Conservation (phyloP, 169 alveolate genomes). For the Plasmodium gallinaceum region DNA sequence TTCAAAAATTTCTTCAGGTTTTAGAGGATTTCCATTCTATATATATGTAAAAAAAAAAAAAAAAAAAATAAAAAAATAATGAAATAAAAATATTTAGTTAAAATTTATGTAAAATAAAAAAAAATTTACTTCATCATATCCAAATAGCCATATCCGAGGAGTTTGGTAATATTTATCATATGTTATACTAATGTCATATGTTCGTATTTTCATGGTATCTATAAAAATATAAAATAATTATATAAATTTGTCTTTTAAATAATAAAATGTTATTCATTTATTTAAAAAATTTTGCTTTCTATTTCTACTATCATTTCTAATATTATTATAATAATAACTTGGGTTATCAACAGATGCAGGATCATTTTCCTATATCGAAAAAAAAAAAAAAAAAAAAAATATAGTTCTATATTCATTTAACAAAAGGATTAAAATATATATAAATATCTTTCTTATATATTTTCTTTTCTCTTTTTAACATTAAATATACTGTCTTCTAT, state of each 20-base stretch:
- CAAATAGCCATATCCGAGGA: slow-evolving; percentile 93
- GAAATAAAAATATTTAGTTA: not conserved
- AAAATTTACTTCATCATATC: slow-evolving; percentile 83
- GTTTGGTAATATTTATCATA: slow-evolving; percentile 85
- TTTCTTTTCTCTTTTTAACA: slow-evolving; percentile 15
- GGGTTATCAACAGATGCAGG: slow-evolving; percentile 55
- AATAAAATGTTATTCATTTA: not conserved
- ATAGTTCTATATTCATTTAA: not conserved
- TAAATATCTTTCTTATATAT: not conserved
- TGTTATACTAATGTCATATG: slow-evolving; percentile 81
- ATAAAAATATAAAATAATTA: not conserved
- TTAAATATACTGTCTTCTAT: slow-evolving; percentile 34
- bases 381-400: slow-evolving; percentile 2
- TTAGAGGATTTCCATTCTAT: slow-evolving; percentile 87
- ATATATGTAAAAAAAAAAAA: not conserved
- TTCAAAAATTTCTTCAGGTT: slow-evolving; percentile 89
- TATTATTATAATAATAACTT: slow-evolving; percentile 21
- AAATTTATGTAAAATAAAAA: not conserved
- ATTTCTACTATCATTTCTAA: slow-evolving; percentile 21
- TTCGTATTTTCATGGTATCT: slow-evolving; percentile 75
- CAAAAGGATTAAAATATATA: not conserved
- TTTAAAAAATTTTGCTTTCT: slow-evolving; percentile 23
- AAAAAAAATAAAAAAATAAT: slow-evolving; percentile 10
- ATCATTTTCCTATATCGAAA: slow-evolving; percentile 59
- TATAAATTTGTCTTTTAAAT: not conserved